Evolutionary conservation across 345 rosid genomes (phyloP).

Genomic region (Carallia brachiata): DNA sequence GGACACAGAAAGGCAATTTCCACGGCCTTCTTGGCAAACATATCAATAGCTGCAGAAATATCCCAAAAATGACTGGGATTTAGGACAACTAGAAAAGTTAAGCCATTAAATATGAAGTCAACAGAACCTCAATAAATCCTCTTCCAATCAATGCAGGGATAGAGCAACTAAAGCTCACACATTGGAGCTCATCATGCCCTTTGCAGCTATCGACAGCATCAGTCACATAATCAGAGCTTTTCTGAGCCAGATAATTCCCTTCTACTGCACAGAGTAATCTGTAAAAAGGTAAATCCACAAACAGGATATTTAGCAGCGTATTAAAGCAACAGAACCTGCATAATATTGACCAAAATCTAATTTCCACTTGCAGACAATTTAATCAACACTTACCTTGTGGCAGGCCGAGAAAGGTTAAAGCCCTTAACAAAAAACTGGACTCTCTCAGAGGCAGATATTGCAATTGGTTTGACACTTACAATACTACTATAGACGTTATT

Average conservation of each 20-base stretch:
- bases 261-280: slow-evolving; percentile 93
- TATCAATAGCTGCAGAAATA: background rate
- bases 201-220: slow-evolving; percentile 42
- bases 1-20: background rate
- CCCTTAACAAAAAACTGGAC: slow-evolving; percentile 77
- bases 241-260: slow-evolving; percentile 78
- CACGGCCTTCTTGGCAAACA: background rate
- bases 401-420: slow-evolving; percentile 61
- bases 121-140: slow-evolving; percentile 90
- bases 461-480: slow-evolving; percentile 72
- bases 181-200: slow-evolving; percentile 58
- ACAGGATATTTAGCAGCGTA: slow-evolving; percentile 7
- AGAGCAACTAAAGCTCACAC: slow-evolving; percentile 62
- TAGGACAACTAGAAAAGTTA: background rate
- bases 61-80: background rate
- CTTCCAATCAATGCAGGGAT: slow-evolving; percentile 62
- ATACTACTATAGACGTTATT: slow-evolving; percentile 57
- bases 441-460: slow-evolving; percentile 55
- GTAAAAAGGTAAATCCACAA: slow-evolving; percentile 8
- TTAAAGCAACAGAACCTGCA: background rate
- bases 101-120: slow-evolving; percentile 15
- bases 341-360: background rate
- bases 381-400: slow-evolving; percentile 53
- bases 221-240: slow-evolving; percentile 41
- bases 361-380: background rate